phyloP scores from a whole-genome alignment of 1,284 basidiomycete genomes.

The Ceratobasidium sp. region DNA sequence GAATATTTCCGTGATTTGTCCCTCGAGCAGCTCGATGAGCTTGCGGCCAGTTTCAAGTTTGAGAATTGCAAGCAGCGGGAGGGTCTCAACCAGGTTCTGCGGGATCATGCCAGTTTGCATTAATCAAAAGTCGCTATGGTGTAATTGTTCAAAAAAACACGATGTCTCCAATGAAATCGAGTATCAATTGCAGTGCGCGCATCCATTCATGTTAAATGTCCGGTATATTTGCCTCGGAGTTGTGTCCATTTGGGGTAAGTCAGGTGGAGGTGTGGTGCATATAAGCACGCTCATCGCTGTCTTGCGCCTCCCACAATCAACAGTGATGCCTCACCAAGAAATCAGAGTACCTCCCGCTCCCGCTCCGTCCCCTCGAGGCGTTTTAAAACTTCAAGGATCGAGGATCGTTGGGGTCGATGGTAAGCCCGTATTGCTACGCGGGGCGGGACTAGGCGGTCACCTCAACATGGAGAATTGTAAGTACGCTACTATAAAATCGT shows the following conservation, averaged over 20 bases:
- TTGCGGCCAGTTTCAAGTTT: constrained; percentile 61
- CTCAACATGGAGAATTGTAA: constrained; percentile 51
- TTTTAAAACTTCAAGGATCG: constrained; percentile 49
- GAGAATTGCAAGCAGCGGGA: constrained; percentile 59
- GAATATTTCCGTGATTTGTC: constrained; percentile 57
- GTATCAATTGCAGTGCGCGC: neutral
- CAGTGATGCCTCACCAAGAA: neutral
- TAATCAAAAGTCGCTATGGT: no score
- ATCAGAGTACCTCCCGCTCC: constrained; percentile 46
- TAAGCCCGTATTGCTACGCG: constrained; percentile 46
- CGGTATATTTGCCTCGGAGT: constrained; percentile 34
- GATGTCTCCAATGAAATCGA: neutral
- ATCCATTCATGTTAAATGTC: neutral
- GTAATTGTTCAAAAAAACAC: no score
- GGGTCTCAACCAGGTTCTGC: constrained; percentile 57
- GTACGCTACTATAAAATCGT: neutral
- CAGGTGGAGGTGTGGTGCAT: constrained; percentile 15
- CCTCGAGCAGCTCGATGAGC: constrained; percentile 58
- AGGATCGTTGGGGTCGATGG: constrained; percentile 51
- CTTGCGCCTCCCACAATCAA: neutral
- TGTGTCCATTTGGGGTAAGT: constrained; percentile 33
- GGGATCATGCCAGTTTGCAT: constrained; percentile 40
- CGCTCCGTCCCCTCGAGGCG: constrained; percentile 41
- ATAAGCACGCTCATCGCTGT: constrained; percentile 7
- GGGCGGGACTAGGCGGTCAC: constrained; percentile 49